phyloP scores from a whole-genome alignment of 257 asterid genomes.

The Solanum lycopersicoides region DNA sequence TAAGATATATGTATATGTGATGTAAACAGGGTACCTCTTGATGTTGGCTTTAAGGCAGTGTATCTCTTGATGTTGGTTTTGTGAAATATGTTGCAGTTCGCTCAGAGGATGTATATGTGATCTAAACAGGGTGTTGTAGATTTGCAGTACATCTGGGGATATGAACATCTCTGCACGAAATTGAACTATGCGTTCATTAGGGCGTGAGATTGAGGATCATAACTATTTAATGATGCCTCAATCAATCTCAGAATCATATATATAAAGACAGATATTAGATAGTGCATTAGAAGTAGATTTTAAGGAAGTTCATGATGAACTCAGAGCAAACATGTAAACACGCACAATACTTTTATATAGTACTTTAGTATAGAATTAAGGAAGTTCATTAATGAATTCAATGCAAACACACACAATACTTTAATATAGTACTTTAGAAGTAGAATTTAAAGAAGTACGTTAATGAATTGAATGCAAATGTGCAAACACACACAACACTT shows the following conservation, averaged over 20 bases:
- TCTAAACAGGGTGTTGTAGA: background rate
- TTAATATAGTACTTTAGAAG: background rate
- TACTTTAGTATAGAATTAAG: background rate
- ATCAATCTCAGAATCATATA: background rate
- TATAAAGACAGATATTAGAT: background rate
- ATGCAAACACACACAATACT: background rate
- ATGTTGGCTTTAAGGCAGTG: too few species aligned
- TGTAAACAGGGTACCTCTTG: too few species aligned
- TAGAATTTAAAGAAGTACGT: background rate
- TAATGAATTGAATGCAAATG: background rate
- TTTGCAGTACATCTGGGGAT: background rate
- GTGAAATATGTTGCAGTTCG: background rate
- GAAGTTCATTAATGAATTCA: background rate
- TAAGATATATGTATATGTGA: too few species aligned
- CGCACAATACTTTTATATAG: background rate
- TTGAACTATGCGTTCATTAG: background rate
- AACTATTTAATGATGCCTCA: background rate
- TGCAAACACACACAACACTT: background rate
- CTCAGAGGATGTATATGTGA: background rate
- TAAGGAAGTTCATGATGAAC: background rate
- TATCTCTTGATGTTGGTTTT: background rate
- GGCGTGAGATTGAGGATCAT: background rate
- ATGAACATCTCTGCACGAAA: background rate
- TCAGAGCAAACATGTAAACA: background rate
- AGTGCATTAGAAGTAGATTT: background rate